A percentile compares a stretch with the other conserved stretches of the same genome.
Conservation (phyloP, 176 grass and related monocot genomes). For the Zea mays region DNA sequence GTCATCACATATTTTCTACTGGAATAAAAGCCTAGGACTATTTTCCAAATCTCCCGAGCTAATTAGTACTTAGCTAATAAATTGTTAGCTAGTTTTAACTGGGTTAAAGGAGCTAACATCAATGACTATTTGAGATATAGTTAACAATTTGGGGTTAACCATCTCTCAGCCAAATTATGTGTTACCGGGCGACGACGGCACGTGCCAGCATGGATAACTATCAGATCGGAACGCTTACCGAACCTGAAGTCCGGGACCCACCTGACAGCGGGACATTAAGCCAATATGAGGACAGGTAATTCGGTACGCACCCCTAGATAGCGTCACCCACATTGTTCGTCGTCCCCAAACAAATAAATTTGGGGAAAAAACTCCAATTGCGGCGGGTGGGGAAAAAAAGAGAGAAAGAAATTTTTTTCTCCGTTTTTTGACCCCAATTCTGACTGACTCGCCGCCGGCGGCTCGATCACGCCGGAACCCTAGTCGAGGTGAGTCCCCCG, state of each 20-base stretch:
- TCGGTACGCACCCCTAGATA: conserved; percentile 19
- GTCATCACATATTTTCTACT: too few relatives aligned
- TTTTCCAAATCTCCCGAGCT: too few relatives aligned
- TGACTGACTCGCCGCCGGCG: conserved; percentile 9
- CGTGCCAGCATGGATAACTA: neutral
- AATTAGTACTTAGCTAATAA: too few relatives aligned
- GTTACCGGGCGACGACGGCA: neutral
- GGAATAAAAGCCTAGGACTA: too few relatives aligned
- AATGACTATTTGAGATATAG: too few relatives aligned
- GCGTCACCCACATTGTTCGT: conserved; percentile 20
- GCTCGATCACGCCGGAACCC: conserved; percentile 16
- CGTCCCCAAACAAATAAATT: conserved; percentile 38
- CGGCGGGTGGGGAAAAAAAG: conserved; percentile 29
- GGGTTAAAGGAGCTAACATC: too few relatives aligned
- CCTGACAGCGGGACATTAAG: neutral
- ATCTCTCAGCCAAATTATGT: too few relatives aligned
- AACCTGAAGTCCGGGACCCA: neutral
- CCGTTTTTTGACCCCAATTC: neutral
- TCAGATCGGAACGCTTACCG: neutral
- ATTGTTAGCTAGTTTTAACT: too few relatives aligned
- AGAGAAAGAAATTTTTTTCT: neutral
- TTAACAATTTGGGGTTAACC: too few relatives aligned
- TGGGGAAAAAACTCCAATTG: conserved; percentile 8
- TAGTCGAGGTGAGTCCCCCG: conserved; percentile 35
- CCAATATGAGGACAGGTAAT: neutral